phyloP scores from a whole-genome alignment of 345 rosid genomes.

The Mercurialis annua region DNA sequence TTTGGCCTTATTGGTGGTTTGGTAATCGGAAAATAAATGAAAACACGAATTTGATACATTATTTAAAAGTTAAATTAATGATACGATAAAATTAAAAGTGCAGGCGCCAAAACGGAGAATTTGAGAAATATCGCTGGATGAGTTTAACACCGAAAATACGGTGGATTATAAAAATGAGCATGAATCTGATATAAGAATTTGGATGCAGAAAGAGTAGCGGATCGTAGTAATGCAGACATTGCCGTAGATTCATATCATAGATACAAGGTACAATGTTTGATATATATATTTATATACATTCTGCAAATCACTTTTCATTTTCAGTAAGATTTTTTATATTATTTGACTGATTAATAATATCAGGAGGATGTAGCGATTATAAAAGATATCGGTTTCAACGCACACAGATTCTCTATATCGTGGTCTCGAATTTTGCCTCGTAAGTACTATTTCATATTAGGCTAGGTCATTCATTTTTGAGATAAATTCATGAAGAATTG shows the following conservation, averaged over 20 bases:
- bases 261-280: neutral
- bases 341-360: neutral
- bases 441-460: neutral
- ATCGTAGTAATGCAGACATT: neutral
- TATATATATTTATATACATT: too few relatives aligned
- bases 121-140: too few relatives aligned
- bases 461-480: neutral
- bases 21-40: too few relatives aligned
- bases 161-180: too few relatives aligned
- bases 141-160: too few relatives aligned
- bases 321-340: neutral
- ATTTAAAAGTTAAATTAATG: too few relatives aligned
- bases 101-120: too few relatives aligned
- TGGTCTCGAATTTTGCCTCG: neutral
- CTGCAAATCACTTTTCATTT: neutral
- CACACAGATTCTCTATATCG: neutral
- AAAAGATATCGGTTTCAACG: neutral
- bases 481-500: too few relatives aligned
- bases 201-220: neutral
- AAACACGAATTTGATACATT: too few relatives aligned
- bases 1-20: too few relatives aligned
- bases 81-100: too few relatives aligned
- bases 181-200: neutral
- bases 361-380: slow-evolving; percentile 2
- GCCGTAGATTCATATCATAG: neutral